Evolutionary conservation across 257 asterid species (phyloP).

Genomic region (Gynochthodes officinalis): DNA sequence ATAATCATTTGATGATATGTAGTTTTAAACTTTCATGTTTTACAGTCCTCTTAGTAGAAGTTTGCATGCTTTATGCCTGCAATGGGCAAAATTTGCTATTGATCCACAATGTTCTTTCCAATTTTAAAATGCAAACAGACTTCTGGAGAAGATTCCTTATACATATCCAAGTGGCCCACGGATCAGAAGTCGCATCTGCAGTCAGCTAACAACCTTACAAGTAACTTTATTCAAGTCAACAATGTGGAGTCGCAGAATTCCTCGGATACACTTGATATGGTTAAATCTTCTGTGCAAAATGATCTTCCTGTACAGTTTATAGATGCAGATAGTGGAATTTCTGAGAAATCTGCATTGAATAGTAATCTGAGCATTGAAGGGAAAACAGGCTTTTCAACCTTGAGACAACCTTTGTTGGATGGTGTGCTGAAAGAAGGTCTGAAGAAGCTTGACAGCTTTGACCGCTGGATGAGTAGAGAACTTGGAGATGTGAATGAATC

Average conservation of each 20-base stretch:
- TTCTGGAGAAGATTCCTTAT: slow-evolving; percentile 37
- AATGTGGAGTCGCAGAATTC: slow-evolving; percentile 35
- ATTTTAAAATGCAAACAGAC: slow-evolving; percentile 42
- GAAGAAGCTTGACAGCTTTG: slow-evolving; percentile 94
- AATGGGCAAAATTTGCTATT: neutral
- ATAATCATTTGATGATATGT: neutral
- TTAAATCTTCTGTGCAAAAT: slow-evolving; percentile 35
- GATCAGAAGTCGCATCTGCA: slow-evolving; percentile 44
- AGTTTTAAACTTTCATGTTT: neutral
- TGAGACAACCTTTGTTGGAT: slow-evolving; percentile 62
- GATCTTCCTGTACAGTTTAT: slow-evolving; percentile 36
- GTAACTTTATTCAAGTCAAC: slow-evolving; percentile 37
- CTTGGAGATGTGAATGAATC: slow-evolving; percentile 86
- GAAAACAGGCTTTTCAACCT: slow-evolving; percentile 44
- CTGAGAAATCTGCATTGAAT: slow-evolving; percentile 35
- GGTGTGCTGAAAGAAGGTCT: slow-evolving; percentile 63
- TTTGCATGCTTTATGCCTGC: slow-evolving; percentile 7
- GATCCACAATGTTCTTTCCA: neutral
- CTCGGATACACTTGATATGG: slow-evolving; percentile 29
- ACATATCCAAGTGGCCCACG: slow-evolving; percentile 44
- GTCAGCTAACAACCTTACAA: slow-evolving; percentile 34
- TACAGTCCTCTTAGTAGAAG: neutral
- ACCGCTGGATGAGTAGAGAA: slow-evolving; percentile 94
- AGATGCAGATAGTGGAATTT: slow-evolving; percentile 34
- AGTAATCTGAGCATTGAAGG: slow-evolving; percentile 40